Conservation (phyloP, 1,284 basidiomycete species). For the Trichosporon coremiiforme region DNA sequence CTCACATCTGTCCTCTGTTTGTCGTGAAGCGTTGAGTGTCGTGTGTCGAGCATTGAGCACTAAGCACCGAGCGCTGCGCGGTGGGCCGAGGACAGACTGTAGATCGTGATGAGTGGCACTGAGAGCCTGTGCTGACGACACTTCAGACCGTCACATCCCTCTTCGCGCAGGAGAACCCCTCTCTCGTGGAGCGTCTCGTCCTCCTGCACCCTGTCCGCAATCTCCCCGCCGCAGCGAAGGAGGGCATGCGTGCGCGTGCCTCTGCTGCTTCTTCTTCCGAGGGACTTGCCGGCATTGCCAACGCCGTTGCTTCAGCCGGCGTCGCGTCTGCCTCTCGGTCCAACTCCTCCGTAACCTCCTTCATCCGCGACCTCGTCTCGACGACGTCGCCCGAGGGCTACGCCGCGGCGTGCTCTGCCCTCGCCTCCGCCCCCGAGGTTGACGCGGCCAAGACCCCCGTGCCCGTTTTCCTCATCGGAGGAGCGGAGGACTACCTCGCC, state of each 20-base stretch:
- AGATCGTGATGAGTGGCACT: too few relatives aligned
- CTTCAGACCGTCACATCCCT: conserved; percentile 37
- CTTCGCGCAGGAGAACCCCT: conserved; percentile 34
- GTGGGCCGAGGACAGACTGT: too few relatives aligned
- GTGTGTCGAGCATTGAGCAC: too few relatives aligned
- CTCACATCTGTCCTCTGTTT: too few relatives aligned
- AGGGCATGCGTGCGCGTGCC: conserved; percentile 37
- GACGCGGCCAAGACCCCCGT: conserved; percentile 29
- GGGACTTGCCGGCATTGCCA: conserved; percentile 36
- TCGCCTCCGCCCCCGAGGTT: conserved; percentile 31
- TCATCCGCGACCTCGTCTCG: conserved; percentile 41
- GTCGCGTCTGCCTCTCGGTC: conserved; percentile 31
- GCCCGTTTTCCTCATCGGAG: conserved; percentile 36
- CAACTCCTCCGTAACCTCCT: conserved; percentile 30
- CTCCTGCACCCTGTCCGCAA: conserved; percentile 41
- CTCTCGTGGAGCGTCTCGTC: conserved; percentile 37
- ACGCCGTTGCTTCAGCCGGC: conserved; percentile 34
- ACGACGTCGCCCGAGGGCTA: conserved; percentile 37
- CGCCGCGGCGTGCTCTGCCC: conserved; percentile 38
- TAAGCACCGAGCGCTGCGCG: too few relatives aligned
- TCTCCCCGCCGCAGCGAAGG: conserved; percentile 31
- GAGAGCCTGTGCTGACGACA: conserved; percentile 5
- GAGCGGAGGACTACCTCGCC: conserved; percentile 43
- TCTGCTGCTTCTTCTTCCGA: conserved; percentile 27
- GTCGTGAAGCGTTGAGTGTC: too few relatives aligned